Base-by-base conservation (phyloP, 495 filamentous ascomycete genomes). In the Aspergillus asperescens region DNA sequence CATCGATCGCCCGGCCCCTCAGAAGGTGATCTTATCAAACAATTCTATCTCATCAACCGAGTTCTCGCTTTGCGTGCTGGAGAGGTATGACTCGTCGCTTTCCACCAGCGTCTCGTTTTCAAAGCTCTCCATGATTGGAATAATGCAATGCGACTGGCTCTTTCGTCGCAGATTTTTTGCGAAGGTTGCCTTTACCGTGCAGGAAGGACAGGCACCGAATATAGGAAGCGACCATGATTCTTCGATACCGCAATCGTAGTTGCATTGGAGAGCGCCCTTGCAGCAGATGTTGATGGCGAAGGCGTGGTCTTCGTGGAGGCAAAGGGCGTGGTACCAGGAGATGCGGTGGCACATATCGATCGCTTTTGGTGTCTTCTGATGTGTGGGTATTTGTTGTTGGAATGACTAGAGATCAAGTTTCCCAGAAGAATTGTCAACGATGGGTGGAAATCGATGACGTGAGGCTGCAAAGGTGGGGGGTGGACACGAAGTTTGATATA, bases 341-440 rank as follows among this genome's bases (percentile, higher is more conserved):
- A 70, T 58, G 23, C 20, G 12, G 23, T 70, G 63, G 45, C 69
- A 72, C 69, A 72, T 72, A n/a, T 32, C 29, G 29, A 3, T 32
- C 5, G 29, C 13, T 12, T 3, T 12, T 12, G 5, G 13, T 32
- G 29, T 12, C 29, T 32, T 12, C 7, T 19, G 20, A 42, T 25
- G 5, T 25, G 4, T 34, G 31, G 9, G 27, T 9, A 24, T 6
- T 5, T 20, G 23, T 22, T 8, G 22, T 25, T 25, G 2, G 23
- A 22, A n/a, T 25, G 18, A 13, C 10, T 23, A n/a, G 39, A 27
- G 35, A 5, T 10, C 16, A 5, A 7, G 10, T 23, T 42, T 25
- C 7, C 10, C 5, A 16, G 10, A 24, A 27, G 12, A n/a, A 20
- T 5, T 19, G 13, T 23, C 8, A 12, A 25, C 20, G n/a, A 31